Percentiles rank a stretch among this genome's conserved stretches.
These are phyloP conservation scores for Gonium pectorale DNA, from an alignment of 139 green algal genomes.

Conservation along the genomic window DNA sequence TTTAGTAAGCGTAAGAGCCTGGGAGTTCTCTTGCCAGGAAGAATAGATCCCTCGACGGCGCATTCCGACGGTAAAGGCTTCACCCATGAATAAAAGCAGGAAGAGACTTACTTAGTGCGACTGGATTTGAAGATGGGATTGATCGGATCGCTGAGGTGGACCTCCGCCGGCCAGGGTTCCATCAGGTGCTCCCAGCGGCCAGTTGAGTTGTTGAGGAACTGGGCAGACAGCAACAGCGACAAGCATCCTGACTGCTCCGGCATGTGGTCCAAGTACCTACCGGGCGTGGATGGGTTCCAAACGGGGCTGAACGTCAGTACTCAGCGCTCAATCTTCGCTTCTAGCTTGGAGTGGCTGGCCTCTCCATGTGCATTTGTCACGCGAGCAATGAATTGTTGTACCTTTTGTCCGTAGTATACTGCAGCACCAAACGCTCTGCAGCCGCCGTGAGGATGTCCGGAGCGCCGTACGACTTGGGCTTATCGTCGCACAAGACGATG, in stretches of 20 bases:
- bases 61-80: too few relatives aligned
- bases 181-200: constrained; percentile 81
- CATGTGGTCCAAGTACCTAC: constrained; percentile 46
- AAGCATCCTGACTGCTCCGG: constrained; percentile 52
- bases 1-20: too few relatives aligned
- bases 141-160: constrained; percentile 60
- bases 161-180: constrained; percentile 74
- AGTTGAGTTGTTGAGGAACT: constrained; percentile 85
- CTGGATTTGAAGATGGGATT: constrained; percentile 68
- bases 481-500: constrained; percentile 89
- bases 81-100: not conserved
- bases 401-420: constrained; percentile 25
- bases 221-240: constrained; percentile 52
- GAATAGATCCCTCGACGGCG: too few relatives aligned
- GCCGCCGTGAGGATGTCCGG: constrained; percentile 83
- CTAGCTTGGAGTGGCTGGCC: too few relatives aligned
- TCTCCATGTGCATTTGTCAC: not conserved
- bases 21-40: too few relatives aligned
- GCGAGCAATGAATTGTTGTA: not conserved
- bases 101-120: constrained; percentile 53
- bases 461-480: constrained; percentile 84
- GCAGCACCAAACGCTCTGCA: constrained; percentile 2
- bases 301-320: constrained; percentile 7
- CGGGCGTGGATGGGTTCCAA: too few relatives aligned
- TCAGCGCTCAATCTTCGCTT: not conserved